Evolutionary conservation across 192 early-diverging fungal genomes (phyloP), one percentile per base, ranked within the genome.

Genomic region (Coemansia sp.): DNA sequence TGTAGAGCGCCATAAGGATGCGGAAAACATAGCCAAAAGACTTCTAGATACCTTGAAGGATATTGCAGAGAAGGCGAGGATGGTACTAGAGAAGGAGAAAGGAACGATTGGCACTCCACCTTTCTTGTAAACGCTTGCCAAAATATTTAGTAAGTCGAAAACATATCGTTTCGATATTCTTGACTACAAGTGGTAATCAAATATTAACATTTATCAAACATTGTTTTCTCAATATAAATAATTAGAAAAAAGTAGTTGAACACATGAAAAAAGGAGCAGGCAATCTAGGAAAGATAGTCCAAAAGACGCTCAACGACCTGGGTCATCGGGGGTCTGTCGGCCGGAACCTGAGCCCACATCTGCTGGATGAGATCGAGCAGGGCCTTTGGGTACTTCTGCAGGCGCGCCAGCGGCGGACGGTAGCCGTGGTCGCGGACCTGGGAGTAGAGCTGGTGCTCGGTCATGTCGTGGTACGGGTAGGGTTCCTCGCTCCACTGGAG

Each of bases 331-430:
- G 89, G 90, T 44, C 90, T 69, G 76, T 86, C 72, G 9, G 49
- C 74, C 18, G 88, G 85, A 50, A 86, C 77, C 53, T 84, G 85
- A n/a, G 83, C 81, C 91, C 91, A 92, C 91, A 92, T 92, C 9
- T 89, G 85, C 70, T 87, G 84, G 58, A 92, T 85, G 47, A 92
- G 81, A 40, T 74, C 66, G 19, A 92, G 47, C 37, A 92, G 67
- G 9, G 78, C 86, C 49, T 68, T 71, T 26, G 91, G 91, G 54
- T 89, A 89, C 41, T 83, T 84, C 42, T 72, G 75, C 58, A 92
- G 63, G 18, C 78, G 84, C 2, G 84, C 76, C 47, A 90, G 68
- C 6, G 85, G 81, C 13, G 91, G 91, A 39, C 91, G 67, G 38
- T 85, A 79, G 2, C 83, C 82, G 41, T 79, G 85, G 60, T 92